Conservation (phyloP, 257 asterid species). For the Voacanga thouarsii region DNA sequence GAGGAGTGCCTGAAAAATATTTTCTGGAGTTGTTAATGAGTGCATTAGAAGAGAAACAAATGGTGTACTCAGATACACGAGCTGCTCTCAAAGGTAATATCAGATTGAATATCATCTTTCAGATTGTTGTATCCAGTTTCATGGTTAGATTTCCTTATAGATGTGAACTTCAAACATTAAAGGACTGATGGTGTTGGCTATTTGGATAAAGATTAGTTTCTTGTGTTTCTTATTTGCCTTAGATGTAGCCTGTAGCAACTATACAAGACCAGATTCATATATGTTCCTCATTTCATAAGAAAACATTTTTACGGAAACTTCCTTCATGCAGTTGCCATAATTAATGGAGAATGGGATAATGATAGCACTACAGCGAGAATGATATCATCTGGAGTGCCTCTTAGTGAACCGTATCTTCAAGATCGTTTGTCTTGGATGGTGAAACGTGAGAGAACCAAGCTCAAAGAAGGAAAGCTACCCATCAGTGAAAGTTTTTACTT, state of each 20-base stretch:
- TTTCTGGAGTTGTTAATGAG: slow-evolving; percentile 45
- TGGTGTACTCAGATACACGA: slow-evolving; percentile 40
- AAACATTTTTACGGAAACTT: slow-evolving; percentile 3
- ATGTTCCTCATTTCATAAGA: neutral
- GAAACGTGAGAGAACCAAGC: slow-evolving; percentile 33
- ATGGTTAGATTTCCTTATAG: neutral
- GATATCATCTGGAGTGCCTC: slow-evolving; percentile 70
- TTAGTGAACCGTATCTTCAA: slow-evolving; percentile 69
- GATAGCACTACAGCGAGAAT: slow-evolving; percentile 53
- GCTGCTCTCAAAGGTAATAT: slow-evolving; percentile 68
- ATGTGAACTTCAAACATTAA: neutral
- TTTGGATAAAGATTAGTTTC: neutral
- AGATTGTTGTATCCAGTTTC: neutral
- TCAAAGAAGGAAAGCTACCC: slow-evolving; percentile 63
- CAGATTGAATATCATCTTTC: neutral
- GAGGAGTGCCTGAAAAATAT: slow-evolving; percentile 61
- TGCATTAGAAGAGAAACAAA: slow-evolving; percentile 53
- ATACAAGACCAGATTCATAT: neutral
- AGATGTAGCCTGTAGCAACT: neutral
- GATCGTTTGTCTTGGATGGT: slow-evolving; percentile 46
- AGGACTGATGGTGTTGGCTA: neutral
- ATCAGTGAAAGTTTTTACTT: slow-evolving; percentile 70
- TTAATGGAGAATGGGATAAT: slow-evolving; percentile 43
- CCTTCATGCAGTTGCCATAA: slow-evolving; percentile 58
- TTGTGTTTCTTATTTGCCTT: neutral